These are phyloP conservation scores for Ganoderma lingzhi DNA, from an alignment of 1,284 basidiomycete genomes.

Conservation along the genomic window DNA sequence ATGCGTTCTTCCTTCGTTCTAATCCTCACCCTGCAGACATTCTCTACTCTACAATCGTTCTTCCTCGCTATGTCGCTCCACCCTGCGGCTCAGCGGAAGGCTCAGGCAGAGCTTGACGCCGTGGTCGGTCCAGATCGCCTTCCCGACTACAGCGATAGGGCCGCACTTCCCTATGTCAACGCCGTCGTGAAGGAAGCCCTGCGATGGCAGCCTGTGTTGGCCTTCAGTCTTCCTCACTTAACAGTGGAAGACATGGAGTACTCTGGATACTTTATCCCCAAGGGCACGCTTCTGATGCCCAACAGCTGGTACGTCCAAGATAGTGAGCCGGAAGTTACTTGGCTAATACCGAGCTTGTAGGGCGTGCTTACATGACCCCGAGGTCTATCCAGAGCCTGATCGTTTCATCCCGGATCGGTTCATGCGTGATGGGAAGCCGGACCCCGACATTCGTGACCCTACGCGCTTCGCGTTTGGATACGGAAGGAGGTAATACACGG, in stretches of 20 bases:
- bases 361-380: constrained; percentile 17
- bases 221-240: constrained; percentile 21
- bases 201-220: constrained; percentile 32
- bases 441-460: constrained; percentile 12
- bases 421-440: constrained; percentile 11
- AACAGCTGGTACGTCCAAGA: neutral
- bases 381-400: constrained; percentile 12
- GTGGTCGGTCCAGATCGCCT: constrained; percentile 41
- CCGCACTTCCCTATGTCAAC: constrained; percentile 30
- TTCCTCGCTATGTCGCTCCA: constrained; percentile 44
- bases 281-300: neutral
- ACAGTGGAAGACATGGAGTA: constrained; percentile 21
- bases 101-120: constrained; percentile 46
- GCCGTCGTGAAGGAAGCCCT: constrained; percentile 35
- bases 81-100: constrained; percentile 44
- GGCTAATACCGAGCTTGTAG: neutral
- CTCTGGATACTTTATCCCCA: constrained; percentile 29
- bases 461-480: constrained; percentile 14
- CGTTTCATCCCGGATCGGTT: constrained; percentile 17
- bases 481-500: constrained; percentile 10
- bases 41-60: constrained; percentile 28
- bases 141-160: constrained; percentile 31
- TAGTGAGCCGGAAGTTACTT: neutral
- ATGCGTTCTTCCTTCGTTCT: neutral
- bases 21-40: constrained; percentile 1